Percentiles rank a stretch among this genome's conserved stretches.
Conservation (phyloP, 257 asterid species). For the Solanum phureja region DNA sequence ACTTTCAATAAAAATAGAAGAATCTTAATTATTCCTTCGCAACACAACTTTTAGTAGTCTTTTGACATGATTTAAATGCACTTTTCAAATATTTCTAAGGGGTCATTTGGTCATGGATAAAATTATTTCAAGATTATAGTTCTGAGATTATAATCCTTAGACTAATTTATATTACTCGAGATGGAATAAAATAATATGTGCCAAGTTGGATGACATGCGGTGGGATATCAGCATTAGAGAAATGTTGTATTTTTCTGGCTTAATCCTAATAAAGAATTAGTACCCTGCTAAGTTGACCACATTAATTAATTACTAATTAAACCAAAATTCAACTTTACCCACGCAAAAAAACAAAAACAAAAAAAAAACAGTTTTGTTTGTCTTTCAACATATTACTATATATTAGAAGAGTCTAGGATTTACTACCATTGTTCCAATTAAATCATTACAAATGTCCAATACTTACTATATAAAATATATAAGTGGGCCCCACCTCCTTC, state of each 20-base stretch:
- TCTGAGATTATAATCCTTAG: too few species aligned
- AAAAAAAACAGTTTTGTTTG: neutral
- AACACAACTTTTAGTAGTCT: neutral
- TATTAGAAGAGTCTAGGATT: too few species aligned
- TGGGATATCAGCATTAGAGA: neutral
- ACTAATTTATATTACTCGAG: neutral
- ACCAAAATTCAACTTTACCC: neutral
- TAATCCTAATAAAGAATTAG: neutral
- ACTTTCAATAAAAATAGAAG: rapidly evolving
- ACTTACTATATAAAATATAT: too few species aligned
- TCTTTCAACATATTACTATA: neutral
- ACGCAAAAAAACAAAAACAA: neutral
- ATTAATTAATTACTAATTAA: neutral
- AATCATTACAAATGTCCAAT: too few species aligned
- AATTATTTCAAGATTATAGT: too few species aligned
- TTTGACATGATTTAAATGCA: neutral
- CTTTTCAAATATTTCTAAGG: neutral
- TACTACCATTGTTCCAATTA: too few species aligned
- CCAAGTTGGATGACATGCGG: neutral
- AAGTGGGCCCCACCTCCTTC: too few species aligned
- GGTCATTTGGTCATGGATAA: neutral
- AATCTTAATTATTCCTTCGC: neutral
- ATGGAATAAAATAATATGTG: neutral
- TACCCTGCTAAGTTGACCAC: neutral
- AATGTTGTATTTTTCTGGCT: neutral